phyloP scores from a whole-genome alignment of 108 stramenopile genomes.

The Nitzschia palea region DNA sequence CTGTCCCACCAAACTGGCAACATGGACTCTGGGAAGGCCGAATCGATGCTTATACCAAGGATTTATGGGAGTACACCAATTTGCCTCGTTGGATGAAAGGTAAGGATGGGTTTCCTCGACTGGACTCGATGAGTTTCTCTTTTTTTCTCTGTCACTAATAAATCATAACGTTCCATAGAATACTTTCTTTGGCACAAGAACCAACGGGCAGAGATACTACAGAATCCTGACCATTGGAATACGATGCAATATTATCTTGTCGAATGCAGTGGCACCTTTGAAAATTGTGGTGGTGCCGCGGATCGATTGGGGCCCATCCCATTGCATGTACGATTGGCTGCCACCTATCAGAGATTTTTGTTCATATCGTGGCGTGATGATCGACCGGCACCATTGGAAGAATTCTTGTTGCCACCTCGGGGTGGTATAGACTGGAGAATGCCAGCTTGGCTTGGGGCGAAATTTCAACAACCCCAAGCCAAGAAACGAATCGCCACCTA shows the following conservation, averaged over 20 bases:
- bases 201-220: not conserved
- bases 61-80: constrained; percentile 9
- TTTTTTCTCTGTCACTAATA: no score
- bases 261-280: constrained; percentile 16
- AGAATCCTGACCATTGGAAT: constrained; percentile 3
- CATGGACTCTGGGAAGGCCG: not conserved
- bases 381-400: constrained; percentile 33
- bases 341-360: constrained; percentile 20
- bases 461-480: not conserved
- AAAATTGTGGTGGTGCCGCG: constrained; percentile 36
- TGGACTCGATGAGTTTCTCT: no score
- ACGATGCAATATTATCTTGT: constrained; percentile 13
- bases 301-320: constrained; percentile 38
- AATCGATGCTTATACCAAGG: not conserved
- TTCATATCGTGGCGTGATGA: constrained; percentile 33
- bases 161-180: constrained; percentile 9
- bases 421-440: constrained; percentile 38
- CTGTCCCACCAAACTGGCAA: constrained; percentile 1
- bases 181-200: constrained; percentile 41
- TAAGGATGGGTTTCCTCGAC: no score
- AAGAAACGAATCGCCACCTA: constrained; percentile 6
- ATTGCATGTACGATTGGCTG: constrained; percentile 21
- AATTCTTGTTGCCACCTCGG: constrained; percentile 33
- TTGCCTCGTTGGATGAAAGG: constrained; percentile 17
- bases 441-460: constrained; percentile 20